Evolutionary conservation across 257 asterid genomes (phyloP), one percentile per base, ranked within the genome.

Genomic region (Sherardia arvensis): DNA sequence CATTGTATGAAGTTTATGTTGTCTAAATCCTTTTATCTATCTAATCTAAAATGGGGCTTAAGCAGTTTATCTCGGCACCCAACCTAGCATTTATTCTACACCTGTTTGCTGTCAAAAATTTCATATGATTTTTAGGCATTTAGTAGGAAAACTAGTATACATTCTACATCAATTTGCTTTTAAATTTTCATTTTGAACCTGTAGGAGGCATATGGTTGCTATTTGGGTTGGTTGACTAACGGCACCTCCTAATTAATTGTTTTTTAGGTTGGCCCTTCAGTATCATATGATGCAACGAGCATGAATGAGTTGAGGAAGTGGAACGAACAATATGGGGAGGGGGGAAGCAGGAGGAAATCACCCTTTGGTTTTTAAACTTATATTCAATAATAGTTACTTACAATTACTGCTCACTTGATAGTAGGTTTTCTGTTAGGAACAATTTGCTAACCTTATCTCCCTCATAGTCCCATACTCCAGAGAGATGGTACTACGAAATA

Each of bases 241-340:
- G 11, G 32, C 62, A 29, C 40, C n/a, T 45, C 58, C 51, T 59
- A 63, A 61, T 25, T 59, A 63, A 61, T 25, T 65, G 59, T 47
- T 69, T 53, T 65, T 17, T 81, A 93, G 97, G 99, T 93, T 66
- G 99, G 99, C 29, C 97, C 99, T 8, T 93, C 99, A 14, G 99
- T 93, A 64, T 95, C 99, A 18, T 90, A 82, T 43, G 97, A 93
- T 67, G 99, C 99, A 29, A 79, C 90, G 20, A 89, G 90, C 78
- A 93, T 87, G 99, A 93, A 87, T 48, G 96, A 89, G 71, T 74
- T 93, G 74, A 77, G 99, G 67, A 93, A 93, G 81, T 93, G 99
- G 99, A 89, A 93, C 40, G 99, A 90, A 64, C 97, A 83, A 67
- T 93, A 93, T 22, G 99, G 99, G 2, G 99, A 93, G 83, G 99